Percentiles rank a stretch among this genome's conserved stretches.
These are phyloP conservation scores for Suhomyces sp. DNA, from an alignment of 805 yeast genomes.

Conservation along the genomic window DNA sequence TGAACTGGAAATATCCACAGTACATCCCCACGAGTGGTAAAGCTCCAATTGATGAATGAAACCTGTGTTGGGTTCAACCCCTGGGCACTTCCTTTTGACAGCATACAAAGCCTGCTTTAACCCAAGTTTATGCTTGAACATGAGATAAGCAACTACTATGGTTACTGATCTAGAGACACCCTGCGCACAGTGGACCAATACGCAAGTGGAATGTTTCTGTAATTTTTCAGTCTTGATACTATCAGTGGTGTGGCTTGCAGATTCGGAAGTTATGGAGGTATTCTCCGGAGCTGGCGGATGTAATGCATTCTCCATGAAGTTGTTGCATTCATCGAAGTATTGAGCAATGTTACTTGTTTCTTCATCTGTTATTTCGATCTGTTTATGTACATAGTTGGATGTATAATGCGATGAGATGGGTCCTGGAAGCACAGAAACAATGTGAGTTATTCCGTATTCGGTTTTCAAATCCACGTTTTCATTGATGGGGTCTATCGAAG, in stretches of 20 bases:
- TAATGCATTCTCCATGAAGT: slow-evolving; percentile 65
- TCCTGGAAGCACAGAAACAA: slow-evolving; percentile 70
- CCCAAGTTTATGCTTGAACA: slow-evolving; percentile 53
- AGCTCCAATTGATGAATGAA: slow-evolving; percentile 71
- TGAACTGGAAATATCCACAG: slow-evolving; percentile 21
- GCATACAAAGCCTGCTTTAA: slow-evolving; percentile 70
- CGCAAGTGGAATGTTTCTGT: too few relatives aligned
- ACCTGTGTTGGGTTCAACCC: slow-evolving; percentile 68
- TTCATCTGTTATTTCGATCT: slow-evolving; percentile 73
- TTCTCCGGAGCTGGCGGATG: too few relatives aligned
- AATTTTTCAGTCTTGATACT: too few relatives aligned
- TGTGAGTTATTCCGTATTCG: slow-evolving; percentile 61
- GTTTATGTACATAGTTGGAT: slow-evolving; percentile 49
- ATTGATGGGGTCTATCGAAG: slow-evolving; percentile 66
- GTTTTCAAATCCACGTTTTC: slow-evolving; percentile 50
- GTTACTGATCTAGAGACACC: slow-evolving; percentile 51
- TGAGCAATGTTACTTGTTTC: slow-evolving; percentile 64
- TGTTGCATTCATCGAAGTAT: slow-evolving; percentile 58
- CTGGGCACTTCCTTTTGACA: slow-evolving; percentile 60
- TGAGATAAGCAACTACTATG: slow-evolving; percentile 47
- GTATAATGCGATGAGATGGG: slow-evolving; percentile 53
- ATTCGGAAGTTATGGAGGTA: too few relatives aligned
- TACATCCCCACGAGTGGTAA: slow-evolving; percentile 44
- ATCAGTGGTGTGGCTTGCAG: too few relatives aligned
- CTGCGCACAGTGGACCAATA: slow-evolving; percentile 43